Evolutionary conservation across 345 rosid species (phyloP), one percentile per base, ranked within the genome.

Genomic region (Cochlearia excelsa): DNA sequence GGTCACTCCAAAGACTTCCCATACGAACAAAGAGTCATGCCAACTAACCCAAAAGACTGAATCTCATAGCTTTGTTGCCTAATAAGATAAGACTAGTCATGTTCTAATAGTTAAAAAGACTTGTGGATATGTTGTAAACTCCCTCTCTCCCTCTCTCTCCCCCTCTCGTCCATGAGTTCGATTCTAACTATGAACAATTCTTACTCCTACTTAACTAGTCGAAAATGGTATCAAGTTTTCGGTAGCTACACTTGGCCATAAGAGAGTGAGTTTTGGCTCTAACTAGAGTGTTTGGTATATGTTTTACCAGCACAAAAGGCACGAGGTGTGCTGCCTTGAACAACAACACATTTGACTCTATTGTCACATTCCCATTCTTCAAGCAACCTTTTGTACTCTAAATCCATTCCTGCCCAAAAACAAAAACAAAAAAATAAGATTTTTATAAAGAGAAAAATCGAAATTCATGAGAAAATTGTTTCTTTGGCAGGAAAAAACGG

Each of bases 331-430:
- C 95, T 78, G 39, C 95, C 82, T 74, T 88, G 77, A 2, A 88
- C 81, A 39, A 92, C 41, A 29, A 88, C 98, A 74, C 95, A 92
- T 54, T 86, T 86, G 27, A 88, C 91, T 55, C 35, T 75, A 0
- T 85, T 85, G 65, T 92, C 96, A 30, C 60, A 69, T 76, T 88
- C 98, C 96, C 96, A 92, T 63, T 88, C 84, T 2, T 92, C 96
- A 49, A 92, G 90, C 75, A 79, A 72, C 46, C 65, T 76, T 69
- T 82, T 84, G 75, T 81, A 92, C 54, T 72, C 84, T 2, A 83
- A 39, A 75, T 82, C 95, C 95, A 92, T 92, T 33, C 78, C 98
- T 92, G 84, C 59, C 23, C 23, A 16, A 16, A 16, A 16, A 16
- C 23, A 16, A 16, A 16, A 16, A 16, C 23, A 16, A 16, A 16